Conservation (phyloP, 805 yeast species). For the Metschnikowia koreensis region DNA sequence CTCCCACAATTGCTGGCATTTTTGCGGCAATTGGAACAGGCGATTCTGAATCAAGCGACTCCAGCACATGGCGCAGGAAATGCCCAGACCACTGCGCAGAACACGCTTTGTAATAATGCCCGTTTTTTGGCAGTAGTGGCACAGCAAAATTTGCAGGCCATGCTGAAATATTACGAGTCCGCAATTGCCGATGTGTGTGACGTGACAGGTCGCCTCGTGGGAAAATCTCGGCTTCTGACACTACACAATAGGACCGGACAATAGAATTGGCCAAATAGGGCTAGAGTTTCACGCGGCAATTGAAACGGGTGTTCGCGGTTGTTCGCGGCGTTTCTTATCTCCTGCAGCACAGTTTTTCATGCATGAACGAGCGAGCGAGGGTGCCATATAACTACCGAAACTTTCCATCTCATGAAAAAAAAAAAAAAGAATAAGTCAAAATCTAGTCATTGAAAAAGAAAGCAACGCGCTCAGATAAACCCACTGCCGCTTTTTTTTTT, state of each 20-base stretch:
- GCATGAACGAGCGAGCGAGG: constrained; percentile 3
- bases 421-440: not conserved
- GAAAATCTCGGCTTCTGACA: not conserved
- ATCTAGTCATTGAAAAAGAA: not conserved
- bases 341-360: constrained; percentile 2
- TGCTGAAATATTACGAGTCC: not conserved
- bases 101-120: constrained; percentile 29
- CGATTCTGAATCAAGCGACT: not conserved
- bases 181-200: not conserved
- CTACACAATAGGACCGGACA: not conserved
- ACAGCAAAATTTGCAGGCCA: constrained; percentile 4
- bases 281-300: not conserved
- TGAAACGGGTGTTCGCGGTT: not conserved
- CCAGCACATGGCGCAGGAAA: not conserved
- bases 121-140: constrained; percentile 26
- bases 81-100: constrained; percentile 5
- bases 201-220: not conserved
- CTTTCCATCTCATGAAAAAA: not conserved
- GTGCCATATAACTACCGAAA: constrained; percentile 1
- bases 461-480: too few species aligned
- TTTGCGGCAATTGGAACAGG: constrained; percentile 15
- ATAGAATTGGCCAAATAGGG: too few species aligned
- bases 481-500: not conserved
- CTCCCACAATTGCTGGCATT: constrained; percentile 13
- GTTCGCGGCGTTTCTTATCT: constrained; percentile 2